Evolutionary conservation across 768 basidiomycete genomes (phyloP), one percentile per base, ranked within the genome.

Genomic region (Amanita rubescens): DNA sequence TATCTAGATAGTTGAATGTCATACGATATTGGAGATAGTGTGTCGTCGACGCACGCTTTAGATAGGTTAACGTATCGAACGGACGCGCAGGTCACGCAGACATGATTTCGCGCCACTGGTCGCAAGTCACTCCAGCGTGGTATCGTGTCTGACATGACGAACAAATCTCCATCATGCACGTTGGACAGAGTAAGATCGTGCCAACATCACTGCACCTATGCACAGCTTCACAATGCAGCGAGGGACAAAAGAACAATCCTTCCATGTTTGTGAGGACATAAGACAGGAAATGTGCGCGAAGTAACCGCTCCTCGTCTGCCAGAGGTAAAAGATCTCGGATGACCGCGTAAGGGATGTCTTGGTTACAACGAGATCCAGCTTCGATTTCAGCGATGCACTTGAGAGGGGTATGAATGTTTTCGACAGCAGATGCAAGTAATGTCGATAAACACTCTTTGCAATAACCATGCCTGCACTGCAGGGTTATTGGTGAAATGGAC

Each of bases 161-260:
- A 55, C 76, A 78, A 22, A 77, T 65, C 12, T 66, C 62, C 1
- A 55, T 59, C 4, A 60, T 53, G 51, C 77, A 78, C 4, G 58
- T 55, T 15, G 63, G 65, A 54, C 77, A 78, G 20, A 57, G 67
- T 19, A 75, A 54, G 14, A 63, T 56, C 9, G 57, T 61, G 9
- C 64, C 66, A 14, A 51, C 44, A 20, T 49, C 54, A 3, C 49
- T 57, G 17, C 52, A 53, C 30, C 74, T 66, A 61, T 80, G 79
- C 15, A 81, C 69, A 11, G 72, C 69, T 39, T 71, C 59, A 58
- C 83, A 85, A 48, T 74, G 67, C 3, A 75, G 66, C 2, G 76
- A 72, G 1, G 82, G 80, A 61, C 82, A 85, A 65, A 77, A 78
- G 55, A 73, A 74, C 57, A 74, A 73, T n/a, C 73, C 70, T 25